phyloP scores from a whole-genome alignment of 1,139 yeast genomes.

The Debaryomycetaceae sp. region DNA sequence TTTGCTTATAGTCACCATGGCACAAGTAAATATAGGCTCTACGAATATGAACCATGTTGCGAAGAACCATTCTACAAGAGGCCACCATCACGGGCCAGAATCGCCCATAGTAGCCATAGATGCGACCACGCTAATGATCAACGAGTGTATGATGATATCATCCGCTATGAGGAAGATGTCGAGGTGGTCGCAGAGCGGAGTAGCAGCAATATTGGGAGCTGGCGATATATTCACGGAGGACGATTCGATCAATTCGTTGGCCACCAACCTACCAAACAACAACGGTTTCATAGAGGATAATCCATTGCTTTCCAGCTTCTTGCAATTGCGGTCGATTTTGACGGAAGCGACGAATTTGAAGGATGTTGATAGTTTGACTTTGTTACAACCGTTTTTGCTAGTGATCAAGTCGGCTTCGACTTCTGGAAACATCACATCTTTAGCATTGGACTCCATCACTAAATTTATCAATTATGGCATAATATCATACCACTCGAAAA shows the following conservation, averaged over 20 bases:
- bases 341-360: conserved; percentile 52
- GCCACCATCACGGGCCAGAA: conserved; percentile 1
- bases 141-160: conserved; percentile 82
- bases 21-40: background rate
- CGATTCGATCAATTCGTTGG: conserved; percentile 23
- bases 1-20: background rate
- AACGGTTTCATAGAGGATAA: conserved; percentile 31
- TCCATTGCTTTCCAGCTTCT: conserved; percentile 77
- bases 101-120: conserved; percentile 47
- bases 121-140: conserved; percentile 78
- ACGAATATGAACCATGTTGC: conserved; percentile 6
- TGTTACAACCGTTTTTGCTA: conserved; percentile 81
- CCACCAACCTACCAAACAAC: conserved; percentile 13
- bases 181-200: conserved; percentile 81
- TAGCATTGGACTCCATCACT: conserved; percentile 73
- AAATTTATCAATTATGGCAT: conserved; percentile 69
- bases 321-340: conserved; percentile 71
- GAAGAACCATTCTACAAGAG: conserved; percentile 5
- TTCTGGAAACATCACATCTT: conserved; percentile 79
- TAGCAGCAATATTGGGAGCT: conserved; percentile 80
- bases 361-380: conserved; percentile 66
- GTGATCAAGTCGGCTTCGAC: conserved; percentile 85
- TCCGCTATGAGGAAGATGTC: conserved; percentile 89
- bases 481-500: conserved; percentile 39
- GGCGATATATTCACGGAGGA: conserved; percentile 43